Evolutionary conservation across 257 asterid species (phyloP).

Genomic region (Salvia hispanica): DNA sequence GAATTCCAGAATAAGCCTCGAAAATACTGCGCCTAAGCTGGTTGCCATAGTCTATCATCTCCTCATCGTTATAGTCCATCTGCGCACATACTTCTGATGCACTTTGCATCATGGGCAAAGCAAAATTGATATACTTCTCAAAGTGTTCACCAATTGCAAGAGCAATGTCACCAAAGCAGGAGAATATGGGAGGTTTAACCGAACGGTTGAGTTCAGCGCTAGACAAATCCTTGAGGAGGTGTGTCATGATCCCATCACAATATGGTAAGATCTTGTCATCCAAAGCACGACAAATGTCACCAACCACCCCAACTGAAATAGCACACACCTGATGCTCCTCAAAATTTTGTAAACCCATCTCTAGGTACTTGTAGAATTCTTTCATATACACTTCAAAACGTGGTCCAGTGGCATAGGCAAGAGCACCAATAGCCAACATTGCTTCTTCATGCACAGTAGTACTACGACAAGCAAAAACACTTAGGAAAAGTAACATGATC

Average conservation of each 20-base stretch:
- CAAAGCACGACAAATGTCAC: constrained; percentile 80
- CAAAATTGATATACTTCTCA: constrained; percentile 65
- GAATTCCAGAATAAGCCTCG: constrained; percentile 86
- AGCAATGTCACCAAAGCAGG: constrained; percentile 88
- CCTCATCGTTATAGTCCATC: constrained; percentile 64
- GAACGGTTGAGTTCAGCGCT: constrained; percentile 71
- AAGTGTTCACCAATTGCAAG: constrained; percentile 73
- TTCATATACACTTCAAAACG: constrained; percentile 72
- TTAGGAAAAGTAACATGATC: constrained; percentile 70
- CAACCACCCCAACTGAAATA: constrained; percentile 85
- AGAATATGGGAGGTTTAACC: constrained; percentile 82
- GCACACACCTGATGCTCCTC: constrained; percentile 90
- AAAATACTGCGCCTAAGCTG: constrained; percentile 74
- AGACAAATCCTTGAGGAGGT: constrained; percentile 68
- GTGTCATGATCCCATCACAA: constrained; percentile 81
- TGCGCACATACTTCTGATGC: constrained; percentile 75
- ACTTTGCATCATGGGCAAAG: constrained; percentile 75
- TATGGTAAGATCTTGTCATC: constrained; percentile 72
- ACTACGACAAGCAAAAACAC: constrained; percentile 78
- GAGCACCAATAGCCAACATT: constrained; percentile 88
- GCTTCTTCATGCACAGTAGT: constrained; percentile 91
- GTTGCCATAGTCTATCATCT: constrained; percentile 77
- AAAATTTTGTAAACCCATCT: constrained; percentile 85
- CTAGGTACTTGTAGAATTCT: constrained; percentile 71
- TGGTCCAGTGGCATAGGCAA: constrained; percentile 75